Evolutionary conservation across 371 early-diverging fungal genomes (phyloP).

Genomic region (Syncephalastrum racemosum): DNA sequence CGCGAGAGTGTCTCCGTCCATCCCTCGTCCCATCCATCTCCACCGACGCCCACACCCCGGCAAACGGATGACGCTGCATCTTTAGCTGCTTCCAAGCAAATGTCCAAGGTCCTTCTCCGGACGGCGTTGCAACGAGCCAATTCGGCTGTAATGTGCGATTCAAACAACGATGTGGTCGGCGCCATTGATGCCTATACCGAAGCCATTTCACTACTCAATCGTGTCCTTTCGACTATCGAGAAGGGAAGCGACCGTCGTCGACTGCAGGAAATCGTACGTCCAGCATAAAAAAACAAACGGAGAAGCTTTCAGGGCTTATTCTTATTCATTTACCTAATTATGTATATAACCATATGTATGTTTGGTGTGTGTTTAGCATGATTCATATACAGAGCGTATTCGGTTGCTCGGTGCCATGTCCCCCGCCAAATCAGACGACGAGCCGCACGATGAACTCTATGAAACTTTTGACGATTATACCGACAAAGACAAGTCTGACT

Average conservation of each 20-base stretch:
- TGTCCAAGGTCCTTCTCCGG: conserved; percentile 35
- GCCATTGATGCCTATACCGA: conserved; percentile 50
- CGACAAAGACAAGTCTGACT: not conserved
- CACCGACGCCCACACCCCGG: conserved; percentile 19
- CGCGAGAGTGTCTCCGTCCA: no score
- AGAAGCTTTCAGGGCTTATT: not conserved
- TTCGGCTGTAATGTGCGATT: conserved; percentile 46
- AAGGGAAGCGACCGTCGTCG: conserved; percentile 39
- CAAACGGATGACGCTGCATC: conserved; percentile 12
- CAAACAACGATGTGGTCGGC: conserved; percentile 41
- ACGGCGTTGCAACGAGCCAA: conserved; percentile 51
- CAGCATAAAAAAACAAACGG: not conserved
- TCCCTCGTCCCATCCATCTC: conserved; percentile 11
- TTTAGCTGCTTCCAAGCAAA: conserved; percentile 24
- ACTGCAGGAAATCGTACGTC: conserved; percentile 48
- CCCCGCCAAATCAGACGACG: conserved; percentile 14
- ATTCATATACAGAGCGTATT: conserved; percentile 29
- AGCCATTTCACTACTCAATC: conserved; percentile 39
- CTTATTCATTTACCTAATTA: not conserved
- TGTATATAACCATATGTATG: not conserved
- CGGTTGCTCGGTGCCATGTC: conserved; percentile 24
- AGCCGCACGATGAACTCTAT: conserved; percentile 2
- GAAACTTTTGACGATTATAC: not conserved
- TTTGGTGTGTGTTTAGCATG: conserved; percentile 19
- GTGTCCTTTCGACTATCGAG: conserved; percentile 28